Evolutionary conservation across 208 protist species (phyloP).

Genomic region (Lotmaria passim): DNA sequence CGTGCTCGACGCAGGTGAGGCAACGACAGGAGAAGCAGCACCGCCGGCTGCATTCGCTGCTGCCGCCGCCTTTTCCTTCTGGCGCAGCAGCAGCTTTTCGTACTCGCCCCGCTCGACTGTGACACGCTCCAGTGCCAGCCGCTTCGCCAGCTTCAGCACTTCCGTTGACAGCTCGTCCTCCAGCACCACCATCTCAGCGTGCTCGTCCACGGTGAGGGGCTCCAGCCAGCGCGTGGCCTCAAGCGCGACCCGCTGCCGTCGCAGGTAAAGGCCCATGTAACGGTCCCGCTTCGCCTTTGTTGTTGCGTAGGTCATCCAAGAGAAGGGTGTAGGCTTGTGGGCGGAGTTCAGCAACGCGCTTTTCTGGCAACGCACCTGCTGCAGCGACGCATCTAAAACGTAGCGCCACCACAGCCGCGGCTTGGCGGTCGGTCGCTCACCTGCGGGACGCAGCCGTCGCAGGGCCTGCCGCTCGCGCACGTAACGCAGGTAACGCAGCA

Average conservation of each 20-base stretch:
- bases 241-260: constrained; percentile 32
- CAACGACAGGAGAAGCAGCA: background rate
- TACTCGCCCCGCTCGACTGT: constrained; percentile 44
- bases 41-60: too few relatives aligned
- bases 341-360: constrained; percentile 10
- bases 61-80: constrained; percentile 14
- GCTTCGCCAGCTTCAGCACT: constrained; percentile 58
- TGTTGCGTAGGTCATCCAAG: constrained; percentile 50
- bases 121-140: constrained; percentile 46
- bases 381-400: constrained; percentile 48
- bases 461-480: constrained; percentile 38
- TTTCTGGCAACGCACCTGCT: constrained; percentile 37
- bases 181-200: constrained; percentile 33
- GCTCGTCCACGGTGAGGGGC: constrained; percentile 43
- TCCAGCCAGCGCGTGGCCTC: constrained; percentile 42
- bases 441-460: constrained; percentile 42
- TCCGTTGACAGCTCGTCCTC: constrained; percentile 70
- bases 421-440: constrained; percentile 34
- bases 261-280: constrained; percentile 59
- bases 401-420: constrained; percentile 74
- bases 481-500: constrained; percentile 16
- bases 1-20: background rate
- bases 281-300: constrained; percentile 46
- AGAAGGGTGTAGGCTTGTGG: constrained; percentile 35
- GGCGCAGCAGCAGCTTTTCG: constrained; percentile 28